Percentiles rank a stretch among this genome's conserved stretches.
Evolutionary conservation across 2,329 filamentous ascomycete genomes (phyloP).

Genomic region (Acephala macrosclerotiorum): DNA sequence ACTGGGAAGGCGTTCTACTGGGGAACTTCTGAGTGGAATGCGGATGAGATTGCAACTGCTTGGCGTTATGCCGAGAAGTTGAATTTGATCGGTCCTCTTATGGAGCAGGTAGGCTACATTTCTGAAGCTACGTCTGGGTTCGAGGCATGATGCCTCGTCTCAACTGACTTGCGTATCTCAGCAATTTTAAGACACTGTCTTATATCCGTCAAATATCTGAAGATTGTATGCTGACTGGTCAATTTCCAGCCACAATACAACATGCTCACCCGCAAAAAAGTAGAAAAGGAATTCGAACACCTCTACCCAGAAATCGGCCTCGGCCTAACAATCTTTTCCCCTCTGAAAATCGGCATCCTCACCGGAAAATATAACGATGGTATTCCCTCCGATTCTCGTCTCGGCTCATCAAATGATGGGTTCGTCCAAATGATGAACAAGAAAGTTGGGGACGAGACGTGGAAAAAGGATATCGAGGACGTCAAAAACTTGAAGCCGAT

Average conservation of each 20-base stretch:
- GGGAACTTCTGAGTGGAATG: constrained; percentile 74
- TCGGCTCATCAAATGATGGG: constrained; percentile 60
- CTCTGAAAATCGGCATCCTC: constrained; percentile 65
- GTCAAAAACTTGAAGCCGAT: constrained; percentile 67
- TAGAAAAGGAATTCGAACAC: constrained; percentile 68
- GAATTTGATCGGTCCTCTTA: constrained; percentile 66
- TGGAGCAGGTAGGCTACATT: constrained; percentile 54
- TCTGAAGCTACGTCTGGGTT: too few species aligned
- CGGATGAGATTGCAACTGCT: constrained; percentile 69
- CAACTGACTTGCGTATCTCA: too few species aligned
- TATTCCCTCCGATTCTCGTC: constrained; percentile 65
- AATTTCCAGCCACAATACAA: constrained; percentile 65
- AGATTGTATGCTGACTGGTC: too few species aligned
- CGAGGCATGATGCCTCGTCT: too few species aligned
- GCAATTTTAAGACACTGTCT: too few species aligned
- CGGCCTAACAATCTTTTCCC: constrained; percentile 69
- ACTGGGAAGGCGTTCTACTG: constrained; percentile 74
- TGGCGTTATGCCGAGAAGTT: constrained; percentile 67
- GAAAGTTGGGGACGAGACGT: constrained; percentile 54
- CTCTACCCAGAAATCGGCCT: constrained; percentile 66
- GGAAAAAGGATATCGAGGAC: constrained; percentile 63
- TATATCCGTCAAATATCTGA: too few species aligned
- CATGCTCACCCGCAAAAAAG: constrained; percentile 65
- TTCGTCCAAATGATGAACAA: constrained; percentile 53
- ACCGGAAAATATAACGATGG: constrained; percentile 73